A percentile compares a stretch with the other conserved stretches of the same genome.
Evolutionary conservation across 805 yeast species (phyloP).

Genomic region (Barnettozyma pratensis): DNA sequence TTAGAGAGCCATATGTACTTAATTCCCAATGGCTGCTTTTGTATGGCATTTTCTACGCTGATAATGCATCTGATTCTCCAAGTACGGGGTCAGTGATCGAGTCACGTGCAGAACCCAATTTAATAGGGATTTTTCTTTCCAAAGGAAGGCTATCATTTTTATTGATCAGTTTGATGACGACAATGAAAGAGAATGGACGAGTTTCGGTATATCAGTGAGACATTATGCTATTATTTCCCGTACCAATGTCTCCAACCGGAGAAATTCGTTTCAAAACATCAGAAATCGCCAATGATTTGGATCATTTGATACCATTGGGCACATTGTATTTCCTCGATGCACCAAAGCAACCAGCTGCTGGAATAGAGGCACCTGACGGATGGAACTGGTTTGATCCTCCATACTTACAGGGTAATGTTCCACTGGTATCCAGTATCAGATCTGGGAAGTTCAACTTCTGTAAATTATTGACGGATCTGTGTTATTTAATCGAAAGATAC

Average conservation of each 20-base stretch:
- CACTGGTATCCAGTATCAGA: constrained; percentile 6
- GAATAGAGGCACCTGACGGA: constrained; percentile 33
- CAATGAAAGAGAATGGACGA: not conserved
- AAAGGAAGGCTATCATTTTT: no score
- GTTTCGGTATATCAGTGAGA: not conserved
- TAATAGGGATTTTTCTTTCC: no score
- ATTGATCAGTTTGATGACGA: no score
- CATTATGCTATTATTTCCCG: not conserved
- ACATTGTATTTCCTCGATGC: constrained; percentile 37
- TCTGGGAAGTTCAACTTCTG: constrained; percentile 16
- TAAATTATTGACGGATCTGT: constrained; percentile 32
- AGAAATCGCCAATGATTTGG: constrained; percentile 16
- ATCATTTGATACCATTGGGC: constrained; percentile 41
- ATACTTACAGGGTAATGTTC: constrained; percentile 17
- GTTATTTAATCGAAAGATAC: constrained; percentile 36
- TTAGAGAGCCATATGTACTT: no score
- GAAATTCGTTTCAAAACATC: not conserved
- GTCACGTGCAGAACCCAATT: no score
- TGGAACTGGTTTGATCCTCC: constrained; percentile 59
- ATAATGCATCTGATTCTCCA: no score
- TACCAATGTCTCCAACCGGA: not conserved
- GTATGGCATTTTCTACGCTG: no score
- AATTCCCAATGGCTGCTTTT: no score
- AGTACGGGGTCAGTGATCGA: no score
- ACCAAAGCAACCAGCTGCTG: constrained; percentile 37